phyloP scores from a whole-genome alignment of 768 basidiomycete genomes.

The Cystofilobasidium ferigula region DNA sequence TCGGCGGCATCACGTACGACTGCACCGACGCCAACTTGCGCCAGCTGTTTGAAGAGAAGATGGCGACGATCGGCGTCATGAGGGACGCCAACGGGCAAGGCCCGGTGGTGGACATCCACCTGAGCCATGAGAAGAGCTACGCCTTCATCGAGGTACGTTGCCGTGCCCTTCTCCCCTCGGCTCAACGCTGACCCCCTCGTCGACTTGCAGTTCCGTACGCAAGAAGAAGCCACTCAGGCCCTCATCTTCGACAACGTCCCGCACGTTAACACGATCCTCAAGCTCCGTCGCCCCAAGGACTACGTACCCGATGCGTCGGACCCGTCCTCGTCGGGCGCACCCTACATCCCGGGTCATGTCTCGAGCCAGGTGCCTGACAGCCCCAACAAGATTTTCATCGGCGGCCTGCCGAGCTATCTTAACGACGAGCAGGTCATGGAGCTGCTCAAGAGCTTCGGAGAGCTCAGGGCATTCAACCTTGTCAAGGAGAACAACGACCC shows the following conservation, averaged over 20 bases:
- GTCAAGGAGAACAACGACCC: conserved; percentile 70
- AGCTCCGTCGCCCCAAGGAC: conserved; percentile 95
- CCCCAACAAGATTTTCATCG: conserved; percentile 95
- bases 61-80: conserved; percentile 66
- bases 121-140: conserved; percentile 98
- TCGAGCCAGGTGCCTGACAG: conserved; percentile 94
- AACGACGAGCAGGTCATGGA: conserved; percentile 99
- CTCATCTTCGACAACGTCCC: conserved; percentile 97
- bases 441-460: conserved; percentile 90
- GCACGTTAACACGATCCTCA: conserved; percentile 87
- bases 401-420: conserved; percentile 86
- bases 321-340: conserved; percentile 50
- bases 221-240: conserved; percentile 89
- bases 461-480: conserved; percentile 93
- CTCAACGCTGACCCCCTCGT: background rate
- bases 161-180: background rate
- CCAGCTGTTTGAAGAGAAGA: conserved; percentile 91
- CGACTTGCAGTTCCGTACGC: conserved; percentile 73
- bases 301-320: conserved; percentile 64
- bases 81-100: conserved; percentile 48
- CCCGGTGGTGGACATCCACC: conserved; percentile 83
- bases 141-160: conserved; percentile 84
- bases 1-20: conserved; percentile 89
- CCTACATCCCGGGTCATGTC: conserved; percentile 89
- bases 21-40: conserved; percentile 85